Conservation (phyloP, 2,329 filamentous ascomycete species). For the Dactylella cylindrospora region DNA sequence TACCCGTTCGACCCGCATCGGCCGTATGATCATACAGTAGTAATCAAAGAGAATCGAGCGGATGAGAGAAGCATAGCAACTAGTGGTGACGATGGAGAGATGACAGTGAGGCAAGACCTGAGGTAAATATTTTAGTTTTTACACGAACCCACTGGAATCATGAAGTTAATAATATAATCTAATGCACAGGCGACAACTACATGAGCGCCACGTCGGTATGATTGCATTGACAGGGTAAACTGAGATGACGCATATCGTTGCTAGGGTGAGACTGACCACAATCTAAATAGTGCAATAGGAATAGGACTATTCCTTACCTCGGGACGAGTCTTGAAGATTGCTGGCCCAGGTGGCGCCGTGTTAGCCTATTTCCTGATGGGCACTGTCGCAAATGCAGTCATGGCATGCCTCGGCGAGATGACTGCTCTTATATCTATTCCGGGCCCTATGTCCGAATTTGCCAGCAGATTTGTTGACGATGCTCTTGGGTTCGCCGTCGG, state of each 20-base stretch:
- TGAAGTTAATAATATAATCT: background rate
- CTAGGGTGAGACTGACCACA: background rate
- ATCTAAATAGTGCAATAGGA: constrained; percentile 46
- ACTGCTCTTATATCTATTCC: constrained; percentile 54
- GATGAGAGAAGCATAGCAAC: constrained; percentile 43
- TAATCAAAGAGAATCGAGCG: constrained; percentile 19
- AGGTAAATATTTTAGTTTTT: constrained; percentile 2
- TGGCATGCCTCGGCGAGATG: constrained; percentile 53
- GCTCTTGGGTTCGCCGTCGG: constrained; percentile 55
- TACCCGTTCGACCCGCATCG: constrained; percentile 8
- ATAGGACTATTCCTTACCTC: constrained; percentile 53
- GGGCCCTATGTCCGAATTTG: constrained; percentile 53
- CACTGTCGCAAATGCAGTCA: constrained; percentile 52
- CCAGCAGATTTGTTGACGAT: constrained; percentile 53
- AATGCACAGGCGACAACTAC: constrained; percentile 37
- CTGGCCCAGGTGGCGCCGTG: constrained; percentile 52
- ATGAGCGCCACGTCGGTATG: constrained; percentile 51
- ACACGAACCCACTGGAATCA: background rate
- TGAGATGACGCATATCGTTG: background rate
- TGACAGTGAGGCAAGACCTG: constrained; percentile 35
- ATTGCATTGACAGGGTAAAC: constrained; percentile 52
- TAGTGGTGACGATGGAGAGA: constrained; percentile 39
- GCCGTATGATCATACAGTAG: background rate
- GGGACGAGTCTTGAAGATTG: constrained; percentile 52
- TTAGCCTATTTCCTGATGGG: constrained; percentile 52